Evolutionary conservation across 106 monocot species (phyloP), one percentile per base, ranked within the genome.

Genomic region (Dioscorea zingiberensis): DNA sequence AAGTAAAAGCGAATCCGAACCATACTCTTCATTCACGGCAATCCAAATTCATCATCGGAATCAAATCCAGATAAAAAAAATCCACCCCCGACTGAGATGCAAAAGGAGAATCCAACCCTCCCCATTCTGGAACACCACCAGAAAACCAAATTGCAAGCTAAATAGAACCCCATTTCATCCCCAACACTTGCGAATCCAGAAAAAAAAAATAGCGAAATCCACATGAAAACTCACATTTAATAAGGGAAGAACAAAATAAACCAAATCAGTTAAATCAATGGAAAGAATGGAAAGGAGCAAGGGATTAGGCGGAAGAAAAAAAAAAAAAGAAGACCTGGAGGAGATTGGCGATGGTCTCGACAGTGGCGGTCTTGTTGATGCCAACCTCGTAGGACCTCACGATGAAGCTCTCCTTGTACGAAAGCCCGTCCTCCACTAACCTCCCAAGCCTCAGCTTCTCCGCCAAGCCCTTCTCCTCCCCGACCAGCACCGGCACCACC

Each of bases 301-400:
- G 10, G 10, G 9, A 38, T 38, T 38, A 6, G 10, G 38, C 38
- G 4, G 10, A 38, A 38, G 38, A 38, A 38, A 6, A 53, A 38
- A 38, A 10, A 38, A 38, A 6, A 53, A 70, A 28, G 13, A 54
- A 47, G 1, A 93, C 98, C 89, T 98, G 92, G 29, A 98, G 70
- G 51, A 98, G 82, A 74, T 98, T 98, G 28, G 93, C 98, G 49
- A 98, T 93, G 62, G 93, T 93, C 82, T 98, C 98, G 18, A 98
- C 89, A 38, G 93, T 98, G 58, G 98, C 98, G 21, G 98, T 98
- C 73, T 98, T 98, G 67, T 98, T 89, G 63, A 98, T 82, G 27
- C 98, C 98, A 25, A 98, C 98, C 72, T 98, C 98, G 64, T 93
- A 98, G 67, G 77, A 84, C 25, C 98, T 63, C 17, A 98, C 85